Percentiles rank a stretch among this genome's conserved stretches.
These are phyloP conservation scores for Beauveria sp. DNA, from an alignment of 2,329 filamentous ascomycete genomes.

Conservation along the genomic window DNA sequence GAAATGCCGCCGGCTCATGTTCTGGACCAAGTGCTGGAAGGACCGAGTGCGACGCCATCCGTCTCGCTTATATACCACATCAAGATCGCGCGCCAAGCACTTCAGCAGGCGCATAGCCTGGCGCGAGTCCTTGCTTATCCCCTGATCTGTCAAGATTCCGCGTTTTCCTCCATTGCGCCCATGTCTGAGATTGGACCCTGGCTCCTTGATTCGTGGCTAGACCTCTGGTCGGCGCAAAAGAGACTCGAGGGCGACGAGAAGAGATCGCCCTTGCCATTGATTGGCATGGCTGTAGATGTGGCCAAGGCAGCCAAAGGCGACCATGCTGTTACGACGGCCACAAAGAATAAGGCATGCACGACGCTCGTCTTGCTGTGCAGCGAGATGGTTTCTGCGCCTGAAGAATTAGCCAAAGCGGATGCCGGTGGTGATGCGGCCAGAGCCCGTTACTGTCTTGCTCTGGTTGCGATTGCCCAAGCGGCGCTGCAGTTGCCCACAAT, in stretches of 20 bases:
- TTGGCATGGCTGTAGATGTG: conserved; percentile 31
- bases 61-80: conserved; percentile 33
- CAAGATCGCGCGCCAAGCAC: conserved; percentile 31
- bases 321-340: conserved; percentile 13
- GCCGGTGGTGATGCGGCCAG: conserved; percentile 22
- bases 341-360: conserved; percentile 29
- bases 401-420: conserved; percentile 23
- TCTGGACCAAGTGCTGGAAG: conserved; percentile 27
- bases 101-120: conserved; percentile 39
- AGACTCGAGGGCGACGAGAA: conserved; percentile 26
- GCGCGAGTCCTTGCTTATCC: conserved; percentile 35
- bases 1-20: conserved; percentile 32
- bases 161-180: conserved; percentile 24
- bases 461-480: conserved; percentile 30
- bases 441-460: conserved; percentile 28
- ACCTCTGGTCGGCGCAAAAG: conserved; percentile 32
- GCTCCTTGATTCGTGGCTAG: conserved; percentile 41
- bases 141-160: conserved; percentile 25
- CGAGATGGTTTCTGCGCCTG: conserved; percentile 29
- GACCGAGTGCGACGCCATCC: conserved; percentile 1
- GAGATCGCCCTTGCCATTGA: conserved; percentile 25
- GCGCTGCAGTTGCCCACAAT: conserved; percentile 26
- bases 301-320: conserved; percentile 17
- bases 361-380: conserved; percentile 34
- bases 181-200: conserved; percentile 37